Conservation (phyloP, 2,329 filamentous ascomycete genomes). For the Aureobasidium mangrovei region DNA sequence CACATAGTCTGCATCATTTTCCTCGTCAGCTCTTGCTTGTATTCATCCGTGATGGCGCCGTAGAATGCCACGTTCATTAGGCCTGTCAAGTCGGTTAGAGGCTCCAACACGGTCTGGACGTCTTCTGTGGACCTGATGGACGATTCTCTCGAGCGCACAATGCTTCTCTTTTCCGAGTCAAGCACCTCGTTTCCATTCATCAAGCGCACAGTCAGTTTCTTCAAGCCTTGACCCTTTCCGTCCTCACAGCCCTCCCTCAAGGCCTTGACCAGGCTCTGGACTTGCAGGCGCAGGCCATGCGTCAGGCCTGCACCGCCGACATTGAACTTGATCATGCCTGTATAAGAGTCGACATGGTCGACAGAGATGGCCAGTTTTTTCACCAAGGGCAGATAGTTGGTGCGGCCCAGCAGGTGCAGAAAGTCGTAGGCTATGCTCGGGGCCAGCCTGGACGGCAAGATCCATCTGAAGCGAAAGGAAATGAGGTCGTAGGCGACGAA, state of each 20-base stretch:
- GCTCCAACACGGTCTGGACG: constrained; percentile 35
- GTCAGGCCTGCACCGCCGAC: constrained; percentile 37
- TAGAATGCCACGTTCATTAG: constrained; percentile 30
- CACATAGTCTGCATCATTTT: not conserved
- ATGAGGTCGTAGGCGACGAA: constrained; percentile 37
- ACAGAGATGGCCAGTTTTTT: constrained; percentile 36
- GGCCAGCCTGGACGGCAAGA: constrained; percentile 31
- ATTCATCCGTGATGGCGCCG: constrained; percentile 33
- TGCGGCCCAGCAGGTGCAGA: constrained; percentile 33
- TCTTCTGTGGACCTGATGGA: constrained; percentile 25
- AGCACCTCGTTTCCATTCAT: constrained; percentile 24
- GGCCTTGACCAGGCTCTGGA: constrained; percentile 33
- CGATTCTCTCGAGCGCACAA: constrained; percentile 23
- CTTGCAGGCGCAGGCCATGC: constrained; percentile 33
- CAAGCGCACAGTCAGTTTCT: constrained; percentile 2
- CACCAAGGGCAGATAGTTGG: constrained; percentile 33
- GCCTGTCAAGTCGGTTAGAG: constrained; percentile 30
- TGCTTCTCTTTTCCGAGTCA: constrained; percentile 23
- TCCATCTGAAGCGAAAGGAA: constrained; percentile 37
- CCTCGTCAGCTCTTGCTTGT: constrained; percentile 14
- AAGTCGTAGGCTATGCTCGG: constrained; percentile 34
- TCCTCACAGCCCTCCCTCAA: constrained; percentile 23
- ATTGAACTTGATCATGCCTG: constrained; percentile 45
- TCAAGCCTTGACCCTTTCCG: constrained; percentile 17
- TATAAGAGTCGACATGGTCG: constrained; percentile 41